Percentiles rank a stretch among this genome's conserved stretches.
These are phyloP conservation scores for Aurinia saxatilis DNA, from an alignment of 345 rosid genomes.

Conservation along the genomic window DNA sequence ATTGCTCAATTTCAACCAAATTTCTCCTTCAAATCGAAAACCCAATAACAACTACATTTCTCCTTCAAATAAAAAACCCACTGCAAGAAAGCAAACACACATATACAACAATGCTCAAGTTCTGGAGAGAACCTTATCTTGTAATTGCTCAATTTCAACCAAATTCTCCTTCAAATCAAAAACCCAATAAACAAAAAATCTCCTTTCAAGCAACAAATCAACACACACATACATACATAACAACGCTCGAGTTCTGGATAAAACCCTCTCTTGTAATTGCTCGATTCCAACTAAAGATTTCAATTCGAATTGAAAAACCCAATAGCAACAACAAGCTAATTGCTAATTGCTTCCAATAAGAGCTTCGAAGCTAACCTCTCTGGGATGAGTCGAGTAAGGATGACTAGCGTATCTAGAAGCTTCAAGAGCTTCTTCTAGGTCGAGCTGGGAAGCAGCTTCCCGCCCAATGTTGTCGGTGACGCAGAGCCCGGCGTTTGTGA, in stretches of 20 bases:
- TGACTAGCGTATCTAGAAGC: slow-evolving; percentile 92
- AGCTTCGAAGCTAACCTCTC: slow-evolving; percentile 66
- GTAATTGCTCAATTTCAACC: neutral
- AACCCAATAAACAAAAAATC: slow-evolving; percentile 31
- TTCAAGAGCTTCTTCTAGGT: slow-evolving; percentile 86
- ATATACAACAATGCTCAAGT: neutral
- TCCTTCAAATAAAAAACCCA: too few species aligned
- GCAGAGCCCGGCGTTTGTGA: slow-evolving; percentile 63
- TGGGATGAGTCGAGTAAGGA: slow-evolving; percentile 80
- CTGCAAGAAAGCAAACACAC: slow-evolving; percentile 38
- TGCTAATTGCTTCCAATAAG: slow-evolving; percentile 12
- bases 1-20: neutral
- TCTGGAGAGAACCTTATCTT: neutral
- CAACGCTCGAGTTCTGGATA: neutral
- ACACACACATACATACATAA: slow-evolving; percentile 7
- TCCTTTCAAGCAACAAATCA: slow-evolving; percentile 57
- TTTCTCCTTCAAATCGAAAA: neutral
- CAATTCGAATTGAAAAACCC: too few species aligned
- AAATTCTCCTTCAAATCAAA: neutral
- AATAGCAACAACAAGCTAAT: neutral
- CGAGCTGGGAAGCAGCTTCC: slow-evolving; percentile 73
- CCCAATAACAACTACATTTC: too few species aligned
- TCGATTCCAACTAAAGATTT: too few species aligned
- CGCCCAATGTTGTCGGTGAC: slow-evolving; percentile 79
- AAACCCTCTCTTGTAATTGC: neutral